phyloP scores from a whole-genome alignment of 2,329 filamentous ascomycete genomes.

The Ophiostoma fasciatum region DNA sequence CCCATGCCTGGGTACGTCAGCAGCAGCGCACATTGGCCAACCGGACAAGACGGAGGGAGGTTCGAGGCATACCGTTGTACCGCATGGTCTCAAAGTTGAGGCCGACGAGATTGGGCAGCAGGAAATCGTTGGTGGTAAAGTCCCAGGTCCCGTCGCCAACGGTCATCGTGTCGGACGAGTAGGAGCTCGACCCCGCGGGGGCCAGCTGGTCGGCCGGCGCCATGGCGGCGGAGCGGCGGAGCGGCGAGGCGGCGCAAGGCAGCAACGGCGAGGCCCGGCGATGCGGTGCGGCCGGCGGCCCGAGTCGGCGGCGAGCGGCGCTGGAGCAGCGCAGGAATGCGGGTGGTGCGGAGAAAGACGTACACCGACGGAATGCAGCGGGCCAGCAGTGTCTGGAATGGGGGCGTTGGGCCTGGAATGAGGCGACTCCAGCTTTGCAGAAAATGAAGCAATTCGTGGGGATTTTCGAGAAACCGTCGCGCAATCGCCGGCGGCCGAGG shows the following conservation, averaged over 20 bases:
- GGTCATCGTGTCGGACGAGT: conserved; percentile 57
- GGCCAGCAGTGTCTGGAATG: no score
- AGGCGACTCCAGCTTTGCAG: no score
- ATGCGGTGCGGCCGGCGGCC: no score
- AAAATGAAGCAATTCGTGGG: no score
- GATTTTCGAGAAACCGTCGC: no score
- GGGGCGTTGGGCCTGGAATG: no score
- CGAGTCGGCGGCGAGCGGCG: background rate
- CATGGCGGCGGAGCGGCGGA: conserved; percentile 36
- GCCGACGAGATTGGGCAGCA: conserved; percentile 62
- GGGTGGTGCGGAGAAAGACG: no score
- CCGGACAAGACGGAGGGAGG: no score
- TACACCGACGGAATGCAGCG: no score
- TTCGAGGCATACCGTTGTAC: conserved; percentile 57
- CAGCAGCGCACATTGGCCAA: no score
- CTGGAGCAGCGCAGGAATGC: background rate
- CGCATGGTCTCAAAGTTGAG: conserved; percentile 69
- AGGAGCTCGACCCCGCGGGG: conserved; percentile 56
- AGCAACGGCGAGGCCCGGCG: no score
- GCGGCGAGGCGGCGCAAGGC: background rate
- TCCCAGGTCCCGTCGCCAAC: conserved; percentile 81
- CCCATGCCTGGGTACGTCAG: conserved; percentile 49
- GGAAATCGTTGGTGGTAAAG: conserved; percentile 58
- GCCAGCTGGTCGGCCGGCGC: conserved; percentile 47
- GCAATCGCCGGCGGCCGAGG: no score